Percentiles rank a stretch among this genome's conserved stretches.
Evolutionary conservation across 2,329 filamentous ascomycete species (phyloP).

Genomic region (Trichoderma sp.): DNA sequence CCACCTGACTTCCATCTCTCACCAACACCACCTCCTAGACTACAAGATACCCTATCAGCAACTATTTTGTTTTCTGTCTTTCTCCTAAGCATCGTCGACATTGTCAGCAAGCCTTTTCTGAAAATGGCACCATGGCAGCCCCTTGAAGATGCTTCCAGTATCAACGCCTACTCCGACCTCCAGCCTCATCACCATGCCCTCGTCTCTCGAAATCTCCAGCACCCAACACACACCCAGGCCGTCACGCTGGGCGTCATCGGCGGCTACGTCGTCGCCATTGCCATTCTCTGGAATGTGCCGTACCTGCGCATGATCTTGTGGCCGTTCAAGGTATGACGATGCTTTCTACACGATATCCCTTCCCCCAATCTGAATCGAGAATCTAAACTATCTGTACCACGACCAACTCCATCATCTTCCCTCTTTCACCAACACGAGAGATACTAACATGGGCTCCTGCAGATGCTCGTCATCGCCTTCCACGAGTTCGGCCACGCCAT

Average conservation of each 20-base stretch:
- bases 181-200: constrained; percentile 3
- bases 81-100: neutral
- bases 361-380: too few species aligned
- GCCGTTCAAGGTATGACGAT: constrained; percentile 70
- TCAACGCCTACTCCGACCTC: neutral
- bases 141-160: neutral
- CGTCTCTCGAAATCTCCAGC: constrained; percentile 53
- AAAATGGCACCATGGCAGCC: constrained; percentile 25
- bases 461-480: constrained; percentile 84
- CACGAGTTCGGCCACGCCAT: constrained; percentile 80
- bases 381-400: too few species aligned
- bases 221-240: constrained; percentile 67
- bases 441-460: neutral
- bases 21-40: neutral
- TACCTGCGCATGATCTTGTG: constrained; percentile 74
- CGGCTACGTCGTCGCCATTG: constrained; percentile 72
- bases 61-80: too few species aligned
- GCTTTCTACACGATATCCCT: too few species aligned
- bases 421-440: neutral
- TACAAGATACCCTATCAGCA: neutral
- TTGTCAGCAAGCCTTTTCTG: neutral
- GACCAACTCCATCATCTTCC: too few species aligned
- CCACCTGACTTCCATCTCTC: neutral
- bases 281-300: constrained; percentile 77
- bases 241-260: constrained; percentile 72